Base-by-base conservation (phyloP, 257 asterid genomes). In the Rhazya stricta region DNA sequence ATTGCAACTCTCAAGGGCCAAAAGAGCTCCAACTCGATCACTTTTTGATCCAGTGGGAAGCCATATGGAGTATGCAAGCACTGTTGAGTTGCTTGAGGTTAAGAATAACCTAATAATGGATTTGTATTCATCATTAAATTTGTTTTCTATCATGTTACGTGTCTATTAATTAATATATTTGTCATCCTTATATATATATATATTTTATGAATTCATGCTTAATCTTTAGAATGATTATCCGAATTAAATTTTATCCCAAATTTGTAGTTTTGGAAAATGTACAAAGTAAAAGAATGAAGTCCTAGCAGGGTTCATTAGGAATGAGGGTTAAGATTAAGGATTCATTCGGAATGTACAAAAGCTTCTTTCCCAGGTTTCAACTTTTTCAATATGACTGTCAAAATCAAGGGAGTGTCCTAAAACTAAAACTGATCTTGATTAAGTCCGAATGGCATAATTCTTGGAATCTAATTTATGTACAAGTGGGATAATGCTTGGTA, bases 11-110 rank as follows among this genome's bases (percentile, higher is more conserved):
- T 19, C 25, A 25, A 75, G 61, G 60, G 50, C 78, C 42, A 62
- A 34, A 54, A n/a, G 21, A 51, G 53, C 63, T 69, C 66, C 37
- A 62, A 67, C 16, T 5, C 65, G 6, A 57, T 23, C 9, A 1
- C 66, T 23, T 61, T 74, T 75, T 75, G 36, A 41, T 41, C 65
- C 56, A 69, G 42, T 63, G 74, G 79, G 74, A 76, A 68, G 74
- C 57, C 53, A 54, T 58, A 37, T 62, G 41, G 34, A 71, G 48
- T n/a, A 58, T 30, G 46, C 6, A 53, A 67, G 18, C 76, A 74
- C 72, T 48, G 21, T 70, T 30, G 46, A 46, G 46, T 32, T 45
- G 19, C 74, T 19, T 34, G 18, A 25, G 56, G 9, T 25, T 68
- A 13, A n/a, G 30, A 25, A 2, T 63, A 27, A 27, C 39, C 58